Evolutionary conservation across 2,329 filamentous ascomycete species (phyloP).

Genomic region (Thyridium curvatum): DNA sequence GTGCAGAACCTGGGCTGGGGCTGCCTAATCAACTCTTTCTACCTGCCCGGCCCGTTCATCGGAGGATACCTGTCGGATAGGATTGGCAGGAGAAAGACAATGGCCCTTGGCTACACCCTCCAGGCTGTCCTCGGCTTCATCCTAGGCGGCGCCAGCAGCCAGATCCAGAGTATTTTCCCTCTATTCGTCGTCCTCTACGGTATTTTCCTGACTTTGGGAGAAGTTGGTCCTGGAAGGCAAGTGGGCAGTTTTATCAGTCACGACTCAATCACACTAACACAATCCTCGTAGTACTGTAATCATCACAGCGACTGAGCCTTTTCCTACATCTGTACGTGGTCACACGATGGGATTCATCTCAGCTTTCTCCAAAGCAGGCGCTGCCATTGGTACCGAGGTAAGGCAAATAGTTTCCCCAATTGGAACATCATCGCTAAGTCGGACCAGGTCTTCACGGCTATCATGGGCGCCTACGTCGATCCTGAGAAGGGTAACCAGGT

Average conservation of each 20-base stretch:
- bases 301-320: conserved; percentile 34
- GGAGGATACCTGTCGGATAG: conserved; percentile 41
- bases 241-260: conserved; percentile 24
- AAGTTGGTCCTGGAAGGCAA: conserved; percentile 40
- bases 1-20: conserved; percentile 37
- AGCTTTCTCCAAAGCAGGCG: conserved; percentile 41
- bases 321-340: conserved; percentile 41
- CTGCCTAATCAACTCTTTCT: conserved; percentile 43
- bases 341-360: conserved; percentile 42
- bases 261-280: neutral
- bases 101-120: conserved; percentile 40
- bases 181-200: conserved; percentile 46
- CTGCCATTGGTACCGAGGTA: conserved; percentile 35
- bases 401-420: no score
- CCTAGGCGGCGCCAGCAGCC: conserved; percentile 36
- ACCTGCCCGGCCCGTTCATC: conserved; percentile 38
- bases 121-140: conserved; percentile 41
- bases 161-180: conserved; percentile 38
- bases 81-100: conserved; percentile 42
- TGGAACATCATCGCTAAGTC: no score
- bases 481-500: conserved; percentile 38
- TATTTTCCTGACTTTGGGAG: conserved; percentile 39
- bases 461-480: conserved; percentile 35
- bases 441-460: conserved; percentile 26
- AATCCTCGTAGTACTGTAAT: conserved; percentile 19